Conservation (phyloP, 2,329 filamentous ascomycete species). For the Fusarium decemcellulare region DNA sequence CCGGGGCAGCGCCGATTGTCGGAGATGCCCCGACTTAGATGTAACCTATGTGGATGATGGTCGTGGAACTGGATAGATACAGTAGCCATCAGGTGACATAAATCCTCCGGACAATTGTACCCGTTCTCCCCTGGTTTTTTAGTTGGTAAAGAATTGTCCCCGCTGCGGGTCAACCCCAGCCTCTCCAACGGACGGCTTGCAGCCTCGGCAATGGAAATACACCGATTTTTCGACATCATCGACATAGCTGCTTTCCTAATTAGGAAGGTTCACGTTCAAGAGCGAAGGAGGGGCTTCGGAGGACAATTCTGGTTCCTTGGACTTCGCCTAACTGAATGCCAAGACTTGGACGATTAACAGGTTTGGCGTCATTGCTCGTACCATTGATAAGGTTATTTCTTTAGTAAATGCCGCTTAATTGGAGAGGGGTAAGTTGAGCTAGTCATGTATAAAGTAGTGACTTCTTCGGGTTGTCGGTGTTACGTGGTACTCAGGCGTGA, state of each 20-base stretch:
- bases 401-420: neutral
- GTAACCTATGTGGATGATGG: no score
- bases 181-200: slow-evolving; percentile 6
- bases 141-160: neutral
- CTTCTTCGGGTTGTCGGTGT: no score
- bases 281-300: neutral
- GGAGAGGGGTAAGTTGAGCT: no score
- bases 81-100: neutral
- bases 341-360: neutral
- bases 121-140: no score
- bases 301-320: slow-evolving; percentile 16
- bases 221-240: neutral
- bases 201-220: slow-evolving; percentile 7
- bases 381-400: neutral
- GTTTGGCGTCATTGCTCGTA: neutral
- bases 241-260: neutral
- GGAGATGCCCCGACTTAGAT: no score
- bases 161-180: neutral
- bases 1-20: no score
- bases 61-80: neutral
- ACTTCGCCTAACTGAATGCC: neutral
- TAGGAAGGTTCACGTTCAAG: slow-evolving; percentile 11
- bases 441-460: no score
- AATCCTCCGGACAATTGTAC: neutral
- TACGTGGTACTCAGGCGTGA: neutral